Base-by-base conservation (phyloP, 257 asterid genomes). In the Cinchona pubescens region DNA sequence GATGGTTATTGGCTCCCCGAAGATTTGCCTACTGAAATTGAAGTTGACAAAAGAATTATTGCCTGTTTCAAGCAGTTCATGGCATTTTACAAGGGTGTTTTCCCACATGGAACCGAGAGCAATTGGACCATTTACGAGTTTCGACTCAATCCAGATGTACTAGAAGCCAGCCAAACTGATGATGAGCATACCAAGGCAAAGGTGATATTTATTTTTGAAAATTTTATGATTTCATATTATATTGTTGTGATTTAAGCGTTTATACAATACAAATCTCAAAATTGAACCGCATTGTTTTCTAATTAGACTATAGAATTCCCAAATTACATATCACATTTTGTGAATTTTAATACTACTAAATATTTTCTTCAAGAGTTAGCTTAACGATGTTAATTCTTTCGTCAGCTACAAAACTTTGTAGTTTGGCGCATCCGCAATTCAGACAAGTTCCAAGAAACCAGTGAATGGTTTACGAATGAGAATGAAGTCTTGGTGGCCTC, bases 1-100 rank as follows among this genome's bases (percentile, higher is more conserved):
- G 62, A 66, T 63, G 81, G 81, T 38, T 63, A 71, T 51, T 78
- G 81, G 81, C 43, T n/a, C 23, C 25, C 67, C 10, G 2, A 34
- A 3, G 19, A 9, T 1, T 9, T 16, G 9, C 38, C 30, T n/a
- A 12, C 13, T 7, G 38, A 25, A 16, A 38, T 49, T n/a, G 0
- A 45, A 25, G 64, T 34, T 62, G 68, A 55, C 29, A 15, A 35
- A 5, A 27, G 15, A 29, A 35, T 61, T 27, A 66, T 71, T 63
- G 81, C n/a, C n/a, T n/a, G 81, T 8, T 71, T 21, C 25, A 71
- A 71, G 73, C 66, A 62, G 11, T 21, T 1, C 0, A n/a, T 62
- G n/a, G 23, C 19, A 7, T 77, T 77, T 53, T 53, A n/a, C 34
- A 19, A 14, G 46, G 48, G 65, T 49, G n/a, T 3, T 23, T 1